Conservation (phyloP, 768 basidiomycete genomes). For the Xerocomellus chrysenteron region DNA sequence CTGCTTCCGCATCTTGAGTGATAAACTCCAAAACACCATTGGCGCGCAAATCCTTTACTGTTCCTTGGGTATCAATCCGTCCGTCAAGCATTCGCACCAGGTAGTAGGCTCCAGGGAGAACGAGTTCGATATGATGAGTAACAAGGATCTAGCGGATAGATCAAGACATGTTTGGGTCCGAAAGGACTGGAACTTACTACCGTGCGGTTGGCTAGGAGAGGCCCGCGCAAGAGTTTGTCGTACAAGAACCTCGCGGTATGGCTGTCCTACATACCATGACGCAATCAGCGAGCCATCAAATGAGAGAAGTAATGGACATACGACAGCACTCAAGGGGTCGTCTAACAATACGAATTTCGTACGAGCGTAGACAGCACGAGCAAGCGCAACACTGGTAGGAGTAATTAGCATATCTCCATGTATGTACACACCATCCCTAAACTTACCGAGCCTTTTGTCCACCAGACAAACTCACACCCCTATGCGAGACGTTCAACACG, state of each 20-base stretch:
- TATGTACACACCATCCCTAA: not conserved
- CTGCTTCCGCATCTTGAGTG: slow-evolving; percentile 49
- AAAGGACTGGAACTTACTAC: slow-evolving; percentile 43
- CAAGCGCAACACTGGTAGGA: slow-evolving; percentile 66
- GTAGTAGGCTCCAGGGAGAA: slow-evolving; percentile 71
- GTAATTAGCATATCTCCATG: not conserved
- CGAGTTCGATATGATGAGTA: slow-evolving; percentile 82
- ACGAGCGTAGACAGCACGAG: slow-evolving; percentile 76
- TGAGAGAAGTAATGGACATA: slow-evolving; percentile 35
- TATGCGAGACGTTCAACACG: slow-evolving; percentile 17
- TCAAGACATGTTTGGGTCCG: not conserved
- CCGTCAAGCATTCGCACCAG: slow-evolving; percentile 80
- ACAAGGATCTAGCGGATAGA: slow-evolving; percentile 52
- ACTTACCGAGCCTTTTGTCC: slow-evolving; percentile 77
- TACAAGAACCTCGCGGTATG: slow-evolving; percentile 64
- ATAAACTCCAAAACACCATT: slow-evolving; percentile 65
- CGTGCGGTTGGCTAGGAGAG: slow-evolving; percentile 64
- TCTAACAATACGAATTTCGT: slow-evolving; percentile 74
- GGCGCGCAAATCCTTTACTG: slow-evolving; percentile 58
- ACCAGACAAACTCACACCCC: slow-evolving; percentile 74
- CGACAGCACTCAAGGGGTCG: slow-evolving; percentile 81
- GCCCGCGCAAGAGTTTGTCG: slow-evolving; percentile 64
- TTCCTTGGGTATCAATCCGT: slow-evolving; percentile 74
- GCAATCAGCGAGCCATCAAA: not conserved
- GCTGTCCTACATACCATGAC: slow-evolving; percentile 48